Evolutionary conservation across 768 basidiomycete species (phyloP).

Genomic region (Tubosaeta sp.): DNA sequence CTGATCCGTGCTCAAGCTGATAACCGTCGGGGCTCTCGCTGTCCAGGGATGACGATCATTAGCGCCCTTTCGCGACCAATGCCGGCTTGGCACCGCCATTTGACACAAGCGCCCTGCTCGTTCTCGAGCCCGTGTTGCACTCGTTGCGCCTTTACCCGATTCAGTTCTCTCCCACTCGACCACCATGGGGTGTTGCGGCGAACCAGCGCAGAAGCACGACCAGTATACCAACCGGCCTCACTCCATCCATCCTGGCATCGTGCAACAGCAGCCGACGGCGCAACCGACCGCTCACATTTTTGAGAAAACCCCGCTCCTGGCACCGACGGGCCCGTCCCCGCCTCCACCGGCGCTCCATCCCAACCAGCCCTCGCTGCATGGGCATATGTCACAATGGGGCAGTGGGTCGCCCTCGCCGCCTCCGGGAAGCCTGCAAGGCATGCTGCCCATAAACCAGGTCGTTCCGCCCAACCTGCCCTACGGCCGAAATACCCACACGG

Average conservation of each 20-base stretch:
- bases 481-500: neutral
- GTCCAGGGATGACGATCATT: neutral
- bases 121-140: neutral
- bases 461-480: neutral
- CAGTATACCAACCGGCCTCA: conserved; percentile 32
- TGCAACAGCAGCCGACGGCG: conserved; percentile 50
- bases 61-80: neutral
- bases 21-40: neutral
- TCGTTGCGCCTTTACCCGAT: neutral
- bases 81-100: conserved; percentile 10
- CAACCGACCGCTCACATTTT: conserved; percentile 31
- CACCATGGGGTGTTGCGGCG: conserved; percentile 69
- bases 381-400: conserved; percentile 16
- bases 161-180: neutral
- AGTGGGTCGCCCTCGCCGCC: conserved; percentile 37
- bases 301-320: conserved; percentile 42
- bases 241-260: conserved; percentile 32
- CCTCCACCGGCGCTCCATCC: conserved; percentile 40
- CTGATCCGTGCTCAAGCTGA: neutral
- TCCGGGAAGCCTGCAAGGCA: conserved; percentile 2
- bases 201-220: conserved; percentile 31
- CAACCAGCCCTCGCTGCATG: conserved; percentile 21
- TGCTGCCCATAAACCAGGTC: neutral
- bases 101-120: conserved; percentile 9
- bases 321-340: conserved; percentile 38